These are phyloP conservation scores for Macrocybe sp. DNA, from an alignment of 1,284 basidiomycete species.

Conservation along the genomic window DNA sequence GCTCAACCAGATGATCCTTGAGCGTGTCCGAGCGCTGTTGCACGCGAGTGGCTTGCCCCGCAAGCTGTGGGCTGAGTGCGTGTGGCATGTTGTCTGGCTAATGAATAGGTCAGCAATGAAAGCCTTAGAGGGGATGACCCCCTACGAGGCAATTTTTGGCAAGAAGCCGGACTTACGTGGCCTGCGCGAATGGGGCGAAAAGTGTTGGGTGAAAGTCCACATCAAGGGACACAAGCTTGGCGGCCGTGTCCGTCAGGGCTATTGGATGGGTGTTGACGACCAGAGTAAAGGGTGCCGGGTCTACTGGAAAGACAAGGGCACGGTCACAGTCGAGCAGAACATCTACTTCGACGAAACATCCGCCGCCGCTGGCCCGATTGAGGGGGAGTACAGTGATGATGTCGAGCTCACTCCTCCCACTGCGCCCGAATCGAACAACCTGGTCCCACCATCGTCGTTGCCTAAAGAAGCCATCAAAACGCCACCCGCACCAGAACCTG, in stretches of 20 bases:
- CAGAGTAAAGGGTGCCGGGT: slow-evolving; percentile 23
- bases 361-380: too few relatives aligned
- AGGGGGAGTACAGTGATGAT: too few relatives aligned
- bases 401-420: too few relatives aligned
- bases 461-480: too few relatives aligned
- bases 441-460: too few relatives aligned
- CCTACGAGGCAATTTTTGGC: slow-evolving; percentile 20
- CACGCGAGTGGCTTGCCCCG: slow-evolving; percentile 24
- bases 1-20: slow-evolving; percentile 14
- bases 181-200: slow-evolving; percentile 17
- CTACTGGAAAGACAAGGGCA: slow-evolving; percentile 23
- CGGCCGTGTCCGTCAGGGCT: slow-evolving; percentile 16
- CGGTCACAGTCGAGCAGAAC: slow-evolving; percentile 22
- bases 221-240: slow-evolving; percentile 19
- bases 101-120: slow-evolving; percentile 31
- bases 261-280: slow-evolving; percentile 25
- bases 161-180: slow-evolving; percentile 26
- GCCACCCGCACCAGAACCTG: too few relatives aligned
- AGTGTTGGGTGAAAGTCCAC: slow-evolving; percentile 8
- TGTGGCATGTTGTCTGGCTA: slow-evolving; percentile 28
- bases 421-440: too few relatives aligned
- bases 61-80: slow-evolving; percentile 27
- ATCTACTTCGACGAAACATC: slow-evolving; percentile 8
- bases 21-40: slow-evolving; percentile 23
- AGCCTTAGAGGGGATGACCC: slow-evolving; percentile 26